Base-by-base conservation (phyloP, 2,329 filamentous ascomycete species). In the Blastomyces gilchristii region DNA sequence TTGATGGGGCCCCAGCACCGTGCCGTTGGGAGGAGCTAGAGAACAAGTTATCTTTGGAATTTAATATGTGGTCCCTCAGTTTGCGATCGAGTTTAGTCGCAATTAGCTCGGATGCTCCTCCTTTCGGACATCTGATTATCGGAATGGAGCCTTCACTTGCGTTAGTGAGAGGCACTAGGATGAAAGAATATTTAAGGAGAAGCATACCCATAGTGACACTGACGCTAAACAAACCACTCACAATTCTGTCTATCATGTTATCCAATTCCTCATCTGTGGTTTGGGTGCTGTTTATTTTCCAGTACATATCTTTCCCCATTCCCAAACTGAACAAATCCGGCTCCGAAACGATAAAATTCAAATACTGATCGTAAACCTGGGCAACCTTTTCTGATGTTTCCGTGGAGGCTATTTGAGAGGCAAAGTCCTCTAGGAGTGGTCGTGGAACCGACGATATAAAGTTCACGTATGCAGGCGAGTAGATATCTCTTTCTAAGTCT, bases 41-140 rank as follows among this genome's bases (percentile, higher is more conserved):
- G 75, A 99, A 99, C 4, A 99, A 83, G 71, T 97, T 97, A 73
- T 97, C 93, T 79, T 97, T 97, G 14, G 93, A 96, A 76, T 97
- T 97, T 66, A 99, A 83, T 61, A 97, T 90, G 74, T 99, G 94
- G 71, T 99, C 94, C 71, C 94, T 87, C 28, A 99, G 84, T 75
- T 97, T 99, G 65, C 94, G 87, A 74, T 99, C 94, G 31, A 99
- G 85, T 72, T 96, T 96, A 16, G 90, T 89, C 16, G 91, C 89
- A 68, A 99, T 95, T 81, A 96, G 88, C 73, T 97, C 93, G 16
- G 94, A 93, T 3, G 94, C 91, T 45, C 91, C 92, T 59, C 88
- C 91, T 73, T 94, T 96, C 7, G 94, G 92, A 72, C 91, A 97
- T 68, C 94, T 83, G 71, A 99, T 97, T 68, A 99, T 91, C 7